phyloP scores from a whole-genome alignment of 257 asterid genomes.

The Verbena officinalis region DNA sequence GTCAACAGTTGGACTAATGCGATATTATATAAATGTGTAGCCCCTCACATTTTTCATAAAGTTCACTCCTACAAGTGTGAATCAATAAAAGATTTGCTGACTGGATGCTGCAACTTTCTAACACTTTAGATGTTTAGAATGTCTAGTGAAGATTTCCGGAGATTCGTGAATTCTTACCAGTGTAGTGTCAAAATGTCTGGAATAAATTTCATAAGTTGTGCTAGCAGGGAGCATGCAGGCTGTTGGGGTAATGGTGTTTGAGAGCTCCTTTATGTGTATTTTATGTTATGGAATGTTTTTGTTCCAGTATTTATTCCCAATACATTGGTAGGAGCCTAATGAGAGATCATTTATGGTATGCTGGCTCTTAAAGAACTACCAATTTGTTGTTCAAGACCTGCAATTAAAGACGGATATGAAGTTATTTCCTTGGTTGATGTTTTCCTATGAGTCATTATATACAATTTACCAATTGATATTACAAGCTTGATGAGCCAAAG shows the following conservation, averaged over 20 bases:
- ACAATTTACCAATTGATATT: no score
- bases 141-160: background rate
- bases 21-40: background rate
- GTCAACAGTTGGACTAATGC: background rate
- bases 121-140: background rate
- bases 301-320: background rate
- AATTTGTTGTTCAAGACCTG: background rate
- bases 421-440: background rate
- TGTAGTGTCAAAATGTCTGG: background rate
- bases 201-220: background rate
- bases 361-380: background rate
- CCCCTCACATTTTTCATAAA: background rate
- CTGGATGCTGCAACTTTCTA: background rate
- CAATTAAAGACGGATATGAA: background rate
- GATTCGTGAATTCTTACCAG: background rate
- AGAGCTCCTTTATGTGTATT: background rate
- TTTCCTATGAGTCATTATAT: background rate
- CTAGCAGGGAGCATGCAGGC: background rate
- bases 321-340: background rate
- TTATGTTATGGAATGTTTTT: background rate
- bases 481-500: background rate
- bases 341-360: background rate
- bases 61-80: background rate
- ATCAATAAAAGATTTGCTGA: background rate
- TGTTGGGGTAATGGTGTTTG: background rate